phyloP scores from a whole-genome alignment of 2,329 filamentous ascomycete genomes.

The Aspergillus brunneoviolaceus region DNA sequence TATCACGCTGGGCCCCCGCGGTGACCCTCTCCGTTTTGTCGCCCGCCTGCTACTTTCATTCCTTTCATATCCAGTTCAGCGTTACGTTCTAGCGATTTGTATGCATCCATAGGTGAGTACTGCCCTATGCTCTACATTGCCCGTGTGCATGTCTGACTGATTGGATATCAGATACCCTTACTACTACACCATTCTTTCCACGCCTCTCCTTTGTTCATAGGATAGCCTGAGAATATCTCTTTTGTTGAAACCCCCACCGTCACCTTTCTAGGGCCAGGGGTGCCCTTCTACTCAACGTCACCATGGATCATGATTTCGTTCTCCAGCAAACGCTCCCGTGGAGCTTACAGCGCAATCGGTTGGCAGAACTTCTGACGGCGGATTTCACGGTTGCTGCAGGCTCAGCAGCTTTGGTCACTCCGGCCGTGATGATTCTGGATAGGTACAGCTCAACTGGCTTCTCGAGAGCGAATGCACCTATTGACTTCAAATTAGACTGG shows the following conservation, averaged over 20 bases:
- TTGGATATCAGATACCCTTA: not conserved
- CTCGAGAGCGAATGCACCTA: conserved; percentile 29
- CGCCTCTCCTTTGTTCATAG: conserved; percentile 8
- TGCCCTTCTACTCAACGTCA: not conserved
- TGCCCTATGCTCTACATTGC: not conserved
- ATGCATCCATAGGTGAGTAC: not conserved
- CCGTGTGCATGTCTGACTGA: not conserved
- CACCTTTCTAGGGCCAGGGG: not conserved
- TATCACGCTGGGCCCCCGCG: not conserved
- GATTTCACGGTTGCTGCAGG: conserved; percentile 57
- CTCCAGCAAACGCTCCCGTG: conserved; percentile 26
- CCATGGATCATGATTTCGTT: conserved; percentile 30
- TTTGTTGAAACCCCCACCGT: not conserved
- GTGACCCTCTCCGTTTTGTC: not conserved
- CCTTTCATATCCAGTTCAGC: conserved; percentile 7
- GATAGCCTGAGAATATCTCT: not conserved
- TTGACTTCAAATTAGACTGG: conserved; percentile 15
- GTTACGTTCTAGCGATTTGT: conserved; percentile 2
- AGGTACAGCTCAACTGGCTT: conserved; percentile 34
- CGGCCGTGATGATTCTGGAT: conserved; percentile 30
- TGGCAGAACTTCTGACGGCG: conserved; percentile 52
- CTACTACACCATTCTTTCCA: conserved; percentile 2
- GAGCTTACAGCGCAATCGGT: conserved; percentile 33
- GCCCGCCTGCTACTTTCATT: conserved; percentile 9
- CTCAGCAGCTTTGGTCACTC: conserved; percentile 28